Evolutionary conservation across 1,284 basidiomycete genomes (phyloP).

Genomic region (Rhodofomes roseus): DNA sequence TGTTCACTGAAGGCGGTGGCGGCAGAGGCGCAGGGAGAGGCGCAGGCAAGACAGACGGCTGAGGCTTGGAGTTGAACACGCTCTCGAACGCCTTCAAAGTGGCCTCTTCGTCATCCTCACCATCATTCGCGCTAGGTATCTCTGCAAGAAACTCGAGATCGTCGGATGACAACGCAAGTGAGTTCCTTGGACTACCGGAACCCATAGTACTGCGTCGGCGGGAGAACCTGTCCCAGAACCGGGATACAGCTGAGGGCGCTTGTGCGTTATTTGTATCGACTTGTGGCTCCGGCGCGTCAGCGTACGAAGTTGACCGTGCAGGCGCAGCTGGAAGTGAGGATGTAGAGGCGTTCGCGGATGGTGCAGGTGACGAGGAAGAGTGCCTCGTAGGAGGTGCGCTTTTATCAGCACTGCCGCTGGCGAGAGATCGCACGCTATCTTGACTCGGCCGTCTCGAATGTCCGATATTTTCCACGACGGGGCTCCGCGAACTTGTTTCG

Average conservation of each 20-base stretch:
- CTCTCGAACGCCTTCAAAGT: slow-evolving; percentile 34
- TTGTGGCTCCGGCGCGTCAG: slow-evolving; percentile 21
- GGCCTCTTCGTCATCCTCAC: slow-evolving; percentile 26
- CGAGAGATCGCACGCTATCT: slow-evolving; percentile 16
- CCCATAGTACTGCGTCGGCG: slow-evolving; percentile 35
- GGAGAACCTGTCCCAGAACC: slow-evolving; percentile 69
- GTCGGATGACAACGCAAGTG: slow-evolving; percentile 62
- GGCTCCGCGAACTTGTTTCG: slow-evolving; percentile 9
- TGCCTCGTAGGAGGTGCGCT: slow-evolving; percentile 6
- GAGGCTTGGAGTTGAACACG: slow-evolving; percentile 38
- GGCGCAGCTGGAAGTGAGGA: background rate
- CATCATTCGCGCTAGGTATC: slow-evolving; percentile 52
- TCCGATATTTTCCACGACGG: slow-evolving; percentile 8
- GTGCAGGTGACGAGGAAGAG: slow-evolving; percentile 7
- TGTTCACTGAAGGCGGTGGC: slow-evolving; percentile 12
- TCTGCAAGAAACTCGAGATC: slow-evolving; percentile 77
- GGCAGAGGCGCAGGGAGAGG: slow-evolving; percentile 17
- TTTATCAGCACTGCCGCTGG: slow-evolving; percentile 6
- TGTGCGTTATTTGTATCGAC: slow-evolving; percentile 16
- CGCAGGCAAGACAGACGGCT: slow-evolving; percentile 44
- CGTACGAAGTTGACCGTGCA: slow-evolving; percentile 15
- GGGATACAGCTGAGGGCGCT: slow-evolving; percentile 56
- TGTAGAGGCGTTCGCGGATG: slow-evolving; percentile 5
- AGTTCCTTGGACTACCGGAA: slow-evolving; percentile 38
- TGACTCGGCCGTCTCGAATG: slow-evolving; percentile 17